These are phyloP conservation scores for Penicillium sp. DNA, from an alignment of 2,329 filamentous ascomycete species.

Conservation along the genomic window DNA sequence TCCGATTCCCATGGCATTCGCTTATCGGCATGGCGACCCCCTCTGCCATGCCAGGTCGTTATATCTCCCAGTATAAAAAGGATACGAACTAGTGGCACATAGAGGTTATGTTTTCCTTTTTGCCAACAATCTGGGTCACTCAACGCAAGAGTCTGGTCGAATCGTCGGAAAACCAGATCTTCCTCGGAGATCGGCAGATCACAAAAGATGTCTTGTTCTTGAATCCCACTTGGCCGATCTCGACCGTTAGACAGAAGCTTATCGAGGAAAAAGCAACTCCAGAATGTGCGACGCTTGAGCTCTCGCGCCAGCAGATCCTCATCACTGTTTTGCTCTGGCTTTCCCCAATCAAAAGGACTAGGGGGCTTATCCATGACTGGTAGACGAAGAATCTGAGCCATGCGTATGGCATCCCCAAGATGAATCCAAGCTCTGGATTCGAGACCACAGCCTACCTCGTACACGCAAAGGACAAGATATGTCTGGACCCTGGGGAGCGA, in stretches of 20 bases:
- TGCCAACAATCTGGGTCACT: not conserved
- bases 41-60: slow-evolving; percentile 1
- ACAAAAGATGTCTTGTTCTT: slow-evolving; percentile 1
- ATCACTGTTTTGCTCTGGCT: not conserved
- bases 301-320: not conserved
- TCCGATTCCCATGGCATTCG: not conserved
- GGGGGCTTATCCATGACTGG: not conserved
- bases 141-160: not conserved
- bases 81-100: not conserved
- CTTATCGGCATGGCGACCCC: not conserved
- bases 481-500: not conserved
- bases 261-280: slow-evolving; percentile 6
- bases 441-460: slow-evolving; percentile 3
- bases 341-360: slow-evolving; percentile 3
- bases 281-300: slow-evolving; percentile 4
- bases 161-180: slow-evolving; percentile 1
- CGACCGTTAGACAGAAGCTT: slow-evolving; percentile 2
- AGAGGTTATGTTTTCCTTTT: not conserved
- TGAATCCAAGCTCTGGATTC: slow-evolving; percentile 6
- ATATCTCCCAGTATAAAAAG: slow-evolving; percentile 1
- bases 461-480: slow-evolving; percentile 6
- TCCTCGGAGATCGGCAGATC: slow-evolving; percentile 1
- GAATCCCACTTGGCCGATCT: slow-evolving; percentile 4
- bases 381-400: slow-evolving; percentile 4
- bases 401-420: slow-evolving; percentile 1